Evolutionary conservation across 164 flowering plant species (phyloP), one percentile per base, ranked within the genome.

Genomic region (Berberis thunbergii): DNA sequence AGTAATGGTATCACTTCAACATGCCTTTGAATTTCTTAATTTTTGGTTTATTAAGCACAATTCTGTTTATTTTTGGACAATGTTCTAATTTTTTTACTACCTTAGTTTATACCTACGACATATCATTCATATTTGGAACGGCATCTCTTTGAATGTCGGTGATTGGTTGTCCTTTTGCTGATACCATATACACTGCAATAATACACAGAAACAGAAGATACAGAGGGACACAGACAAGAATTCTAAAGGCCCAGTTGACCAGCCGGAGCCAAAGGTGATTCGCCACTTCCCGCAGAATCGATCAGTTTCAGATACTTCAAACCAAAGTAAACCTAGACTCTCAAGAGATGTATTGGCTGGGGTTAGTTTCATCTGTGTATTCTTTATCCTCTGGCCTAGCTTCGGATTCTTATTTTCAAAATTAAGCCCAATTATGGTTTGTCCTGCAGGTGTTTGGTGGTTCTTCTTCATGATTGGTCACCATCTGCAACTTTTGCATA

Each of bases 141-240:
- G 26, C 26, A 26, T 26, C 26, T 26, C 26, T 26, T 26, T 26
- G 26, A 26, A 26, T 26, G 26, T 26, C 26, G 26, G 43, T 39
- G 4, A 50, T 54, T 48, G 26, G 26, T 26, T 26, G 26, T 26
- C 26, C 40, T 48, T 0, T 57, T 57, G 48, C 63, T 63, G 66
- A 26, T 46, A 13, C 4, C 41, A 26, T 26, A 4, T 68, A 41
- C 9, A 41, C 48, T 61, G 3, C 69, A 67, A 12, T 58, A 10
- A 66, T 62, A 49, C 59, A 43, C 87, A 89, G 95, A 86, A 83
- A 76, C 88, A 81, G 66, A 86, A 87, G 80, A 48, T 77, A 49
- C 80, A 76, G 56, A 65, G 75, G 57, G 86, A 67, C 9, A 54
- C 80, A 4, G 75, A 70, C 49, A 61, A 52, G 46, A 60, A 63